Evolutionary conservation across 31 red algal species (phyloP).

Genomic region (Odonthalia washingtoniensis): DNA sequence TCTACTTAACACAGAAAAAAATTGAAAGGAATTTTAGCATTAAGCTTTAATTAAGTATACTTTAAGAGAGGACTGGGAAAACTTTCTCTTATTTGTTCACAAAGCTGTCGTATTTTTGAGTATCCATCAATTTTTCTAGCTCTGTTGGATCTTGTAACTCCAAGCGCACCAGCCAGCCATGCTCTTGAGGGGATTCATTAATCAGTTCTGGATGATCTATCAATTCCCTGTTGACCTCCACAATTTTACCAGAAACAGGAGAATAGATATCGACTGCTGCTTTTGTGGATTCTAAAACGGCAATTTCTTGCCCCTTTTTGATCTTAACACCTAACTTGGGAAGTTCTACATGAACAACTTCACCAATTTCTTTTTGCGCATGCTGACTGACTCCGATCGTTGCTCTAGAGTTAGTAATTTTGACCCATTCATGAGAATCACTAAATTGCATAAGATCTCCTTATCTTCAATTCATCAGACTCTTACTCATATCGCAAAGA

Average conservation of each 20-base stretch:
- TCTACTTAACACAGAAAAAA: no score
- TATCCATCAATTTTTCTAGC: conserved; percentile 75
- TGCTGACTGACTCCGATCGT: conserved; percentile 93
- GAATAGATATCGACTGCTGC: conserved; percentile 91
- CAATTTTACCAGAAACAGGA: conserved; percentile 84
- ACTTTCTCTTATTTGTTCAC: no score
- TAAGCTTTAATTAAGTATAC: no score
- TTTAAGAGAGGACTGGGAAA: no score
- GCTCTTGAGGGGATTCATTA: conserved; percentile 76
- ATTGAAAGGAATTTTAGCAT: no score
- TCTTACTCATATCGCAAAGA: no score
- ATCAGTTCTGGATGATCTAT: conserved; percentile 71
- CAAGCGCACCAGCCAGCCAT: conserved; percentile 93
- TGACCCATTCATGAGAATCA: conserved; percentile 95
- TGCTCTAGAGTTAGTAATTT: conserved; percentile 72
- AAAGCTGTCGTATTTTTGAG: no score
- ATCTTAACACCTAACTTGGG: conserved; percentile 78
- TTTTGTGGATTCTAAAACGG: conserved; percentile 95
- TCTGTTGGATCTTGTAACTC: conserved; percentile 72
- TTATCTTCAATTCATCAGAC: no score
- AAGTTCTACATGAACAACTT: conserved; percentile 92
- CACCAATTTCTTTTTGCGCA: conserved; percentile 85
- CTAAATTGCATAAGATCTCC: conserved; percentile 43
- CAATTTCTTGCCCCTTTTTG: conserved; percentile 57
- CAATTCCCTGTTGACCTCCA: conserved; percentile 80